Conservation (phyloP, 805 yeast species). For the Saturnispora zaruensis region DNA sequence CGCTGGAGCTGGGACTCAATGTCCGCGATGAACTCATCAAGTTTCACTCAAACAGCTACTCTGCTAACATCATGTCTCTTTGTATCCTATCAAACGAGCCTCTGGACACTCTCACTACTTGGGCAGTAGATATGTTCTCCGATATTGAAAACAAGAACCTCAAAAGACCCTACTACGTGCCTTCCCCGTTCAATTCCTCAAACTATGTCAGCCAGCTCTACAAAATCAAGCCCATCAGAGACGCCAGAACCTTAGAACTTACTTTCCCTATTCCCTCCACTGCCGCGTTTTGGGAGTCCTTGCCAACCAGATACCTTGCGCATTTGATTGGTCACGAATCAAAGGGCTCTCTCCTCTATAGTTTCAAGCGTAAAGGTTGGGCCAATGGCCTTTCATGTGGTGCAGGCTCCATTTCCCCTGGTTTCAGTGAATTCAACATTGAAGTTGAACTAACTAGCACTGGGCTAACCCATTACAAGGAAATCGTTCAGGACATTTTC, state of each 20-base stretch:
- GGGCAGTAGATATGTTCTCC: constrained; percentile 63
- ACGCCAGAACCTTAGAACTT: constrained; percentile 56
- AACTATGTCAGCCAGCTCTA: constrained; percentile 46
- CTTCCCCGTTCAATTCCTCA: constrained; percentile 38
- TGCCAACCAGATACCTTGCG: constrained; percentile 63
- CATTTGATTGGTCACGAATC: constrained; percentile 93
- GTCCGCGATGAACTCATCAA: constrained; percentile 75
- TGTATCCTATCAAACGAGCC: constrained; percentile 78
- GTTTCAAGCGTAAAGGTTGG: constrained; percentile 66
- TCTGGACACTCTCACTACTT: constrained; percentile 57
- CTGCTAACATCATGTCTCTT: constrained; percentile 82
- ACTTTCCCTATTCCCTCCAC: constrained; percentile 72
- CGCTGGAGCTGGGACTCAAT: constrained; percentile 51
- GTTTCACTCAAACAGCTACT: constrained; percentile 64
- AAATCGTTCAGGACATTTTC: constrained; percentile 51
- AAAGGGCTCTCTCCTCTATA: constrained; percentile 68
- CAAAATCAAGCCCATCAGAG: constrained; percentile 76
- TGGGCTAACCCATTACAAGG: constrained; percentile 59
- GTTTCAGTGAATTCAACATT: constrained; percentile 57
- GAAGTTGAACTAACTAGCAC: constrained; percentile 67
- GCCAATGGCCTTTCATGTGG: constrained; percentile 77
- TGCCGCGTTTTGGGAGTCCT: constrained; percentile 52
- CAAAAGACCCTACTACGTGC: constrained; percentile 36
- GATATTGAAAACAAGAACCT: constrained; percentile 46
- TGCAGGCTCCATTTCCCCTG: constrained; percentile 53